Evolutionary conservation across 257 asterid genomes (phyloP).

Genomic region (Solanum pennellii): DNA sequence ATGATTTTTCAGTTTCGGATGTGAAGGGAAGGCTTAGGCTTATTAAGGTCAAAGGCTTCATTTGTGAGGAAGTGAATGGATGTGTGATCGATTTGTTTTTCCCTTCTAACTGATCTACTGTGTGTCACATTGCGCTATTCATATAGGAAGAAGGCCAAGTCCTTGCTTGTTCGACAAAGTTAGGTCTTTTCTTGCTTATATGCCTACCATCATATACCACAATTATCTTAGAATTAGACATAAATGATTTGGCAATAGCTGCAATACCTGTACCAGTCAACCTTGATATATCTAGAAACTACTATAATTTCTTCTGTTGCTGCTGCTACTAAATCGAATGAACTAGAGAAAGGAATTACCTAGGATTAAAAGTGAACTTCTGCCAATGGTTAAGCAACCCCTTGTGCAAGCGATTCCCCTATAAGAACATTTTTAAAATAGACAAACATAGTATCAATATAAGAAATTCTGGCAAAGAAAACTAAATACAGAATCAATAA

Average conservation of each 20-base stretch:
- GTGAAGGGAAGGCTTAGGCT: neutral
- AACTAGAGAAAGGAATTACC: constrained; percentile 30
- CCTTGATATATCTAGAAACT: neutral
- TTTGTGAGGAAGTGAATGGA: neutral
- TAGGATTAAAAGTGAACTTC: constrained; percentile 92
- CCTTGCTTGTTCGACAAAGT: neutral
- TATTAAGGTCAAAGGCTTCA: neutral
- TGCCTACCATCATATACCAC: neutral
- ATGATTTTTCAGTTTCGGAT: neutral
- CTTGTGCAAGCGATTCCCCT: constrained; percentile 95
- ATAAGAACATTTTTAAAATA: neutral
- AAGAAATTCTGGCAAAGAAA: neutral
- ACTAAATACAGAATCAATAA: neutral
- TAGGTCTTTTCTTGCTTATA: neutral
- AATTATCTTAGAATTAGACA: neutral
- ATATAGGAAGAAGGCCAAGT: neutral
- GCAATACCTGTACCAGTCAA: neutral
- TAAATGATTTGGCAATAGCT: neutral
- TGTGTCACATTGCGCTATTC: neutral
- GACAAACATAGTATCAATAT: neutral
- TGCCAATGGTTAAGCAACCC: constrained; percentile 88
- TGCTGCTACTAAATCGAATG: neutral
- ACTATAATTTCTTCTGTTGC: neutral
- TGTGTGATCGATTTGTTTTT: neutral
- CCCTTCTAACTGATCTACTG: neutral